A percentile compares a stretch with the other conserved stretches of the same genome.
phyloP scores from a whole-genome alignment of 2,329 filamentous ascomycete genomes.

The Boeremia lycopersici region DNA sequence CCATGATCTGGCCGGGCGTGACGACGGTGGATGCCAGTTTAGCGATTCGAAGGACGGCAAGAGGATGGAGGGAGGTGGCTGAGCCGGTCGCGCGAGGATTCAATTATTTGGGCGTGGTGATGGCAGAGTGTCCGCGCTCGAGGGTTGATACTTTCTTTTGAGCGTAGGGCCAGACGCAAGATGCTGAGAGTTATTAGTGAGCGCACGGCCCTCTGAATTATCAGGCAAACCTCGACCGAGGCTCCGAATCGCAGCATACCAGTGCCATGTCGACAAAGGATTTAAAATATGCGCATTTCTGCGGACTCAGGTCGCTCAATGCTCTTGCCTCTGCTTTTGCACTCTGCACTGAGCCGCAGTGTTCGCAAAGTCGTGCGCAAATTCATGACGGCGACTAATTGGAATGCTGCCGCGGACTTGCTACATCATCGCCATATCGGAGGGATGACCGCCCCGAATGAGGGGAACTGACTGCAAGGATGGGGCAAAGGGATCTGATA shows the following conservation, averaged over 20 bases:
- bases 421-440: conserved; percentile 24
- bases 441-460: conserved; percentile 17
- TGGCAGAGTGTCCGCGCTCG: conserved; percentile 17
- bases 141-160: conserved; percentile 8
- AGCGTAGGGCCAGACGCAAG: conserved; percentile 5
- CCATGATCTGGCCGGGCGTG: conserved; percentile 48
- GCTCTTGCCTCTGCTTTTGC: background rate
- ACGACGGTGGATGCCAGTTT: conserved; percentile 46
- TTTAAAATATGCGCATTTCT: background rate
- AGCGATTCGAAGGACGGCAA: conserved; percentile 25
- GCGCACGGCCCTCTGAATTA: conserved; percentile 4
- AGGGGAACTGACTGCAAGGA: conserved; percentile 20
- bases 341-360: background rate
- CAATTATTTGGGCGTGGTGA: conserved; percentile 15
- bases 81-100: conserved; percentile 7
- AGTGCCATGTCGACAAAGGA: background rate
- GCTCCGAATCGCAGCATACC: conserved; percentile 4
- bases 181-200: conserved; percentile 6
- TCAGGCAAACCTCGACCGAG: conserved; percentile 7
- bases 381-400: conserved; percentile 1
- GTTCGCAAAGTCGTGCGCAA: background rate
- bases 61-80: conserved; percentile 7
- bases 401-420: conserved; percentile 16
- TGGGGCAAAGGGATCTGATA: conserved; percentile 33
- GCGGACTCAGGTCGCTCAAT: background rate